Base-by-base conservation (phyloP, 345 rosid genomes). In the Salix exigua region DNA sequence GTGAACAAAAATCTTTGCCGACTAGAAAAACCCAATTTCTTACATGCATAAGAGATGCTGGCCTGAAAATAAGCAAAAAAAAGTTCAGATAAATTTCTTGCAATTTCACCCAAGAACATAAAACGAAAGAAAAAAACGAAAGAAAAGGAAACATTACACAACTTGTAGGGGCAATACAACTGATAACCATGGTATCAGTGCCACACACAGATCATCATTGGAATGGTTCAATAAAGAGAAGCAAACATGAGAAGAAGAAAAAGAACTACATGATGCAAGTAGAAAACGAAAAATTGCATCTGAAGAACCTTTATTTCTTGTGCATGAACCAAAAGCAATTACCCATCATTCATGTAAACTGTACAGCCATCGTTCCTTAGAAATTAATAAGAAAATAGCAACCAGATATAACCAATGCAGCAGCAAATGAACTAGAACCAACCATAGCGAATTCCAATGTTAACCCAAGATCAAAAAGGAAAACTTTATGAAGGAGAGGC, bases 1-100 rank as follows among this genome's bases (percentile, higher is more conserved):
- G 92, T 96, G 94, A 89, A 93, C 84, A 81, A 77, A 71, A 80
- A 86, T 78, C 68, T 82, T 74, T 79, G 69, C 73, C 82, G 81
- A 87, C 87, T 81, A 90, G 75, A 82, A 77, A 84, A 91, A 78
- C 86, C 78, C 75, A 85, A 63, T 72, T 48, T 58, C 76, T 76
- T 82, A 51, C 83, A 74, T 69, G 86, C 71, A 85, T 65, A 80
- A 62, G 66, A 78, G 79, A 77, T 35, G 44, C 73, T 65, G 75
- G 84, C 92, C 91, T 85, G 88, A 70, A 76, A 77, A 71, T 14
- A 67, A 73, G 31, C n/a, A 5, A 16, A 48, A 33, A 46, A 31
- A 61, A 25, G 35, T 58, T 51, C 12, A 75, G 23, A 31, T 12
- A 23, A 28, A 46, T 35, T 42, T 8, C 19, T 23, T 28, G 14